Evolutionary conservation across 1,284 basidiomycete genomes (phyloP).

Genomic region (Microbotryomycetes sp.): DNA sequence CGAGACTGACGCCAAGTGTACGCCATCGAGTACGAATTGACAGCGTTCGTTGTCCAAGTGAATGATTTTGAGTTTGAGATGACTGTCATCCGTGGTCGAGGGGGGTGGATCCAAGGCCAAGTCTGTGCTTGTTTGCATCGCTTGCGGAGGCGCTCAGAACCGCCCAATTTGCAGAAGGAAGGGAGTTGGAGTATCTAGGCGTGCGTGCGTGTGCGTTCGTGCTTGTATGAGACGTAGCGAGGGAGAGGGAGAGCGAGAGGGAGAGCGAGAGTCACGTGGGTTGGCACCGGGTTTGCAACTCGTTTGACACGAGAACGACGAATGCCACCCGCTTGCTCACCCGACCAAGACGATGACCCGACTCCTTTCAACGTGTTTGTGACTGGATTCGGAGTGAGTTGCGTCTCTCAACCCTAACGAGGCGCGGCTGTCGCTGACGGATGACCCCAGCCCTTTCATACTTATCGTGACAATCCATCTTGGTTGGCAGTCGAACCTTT

Average conservation of each 20-base stretch:
- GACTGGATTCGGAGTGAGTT: not conserved
- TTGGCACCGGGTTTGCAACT: too few relatives aligned
- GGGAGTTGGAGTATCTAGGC: not conserved
- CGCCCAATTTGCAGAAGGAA: not conserved
- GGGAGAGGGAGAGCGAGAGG: too few relatives aligned
- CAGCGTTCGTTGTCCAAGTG: constrained; percentile 60
- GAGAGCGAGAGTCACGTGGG: too few relatives aligned
- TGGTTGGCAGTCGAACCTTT: constrained; percentile 16
- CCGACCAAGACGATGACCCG: too few relatives aligned
- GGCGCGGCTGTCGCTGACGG: not conserved
- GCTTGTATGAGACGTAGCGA: too few relatives aligned
- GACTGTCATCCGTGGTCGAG: constrained; percentile 28
- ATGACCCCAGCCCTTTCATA: constrained; percentile 10
- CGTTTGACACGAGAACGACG: too few relatives aligned
- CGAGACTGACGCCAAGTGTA: constrained; percentile 68
- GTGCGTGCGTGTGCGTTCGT: not conserved
- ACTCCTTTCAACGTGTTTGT: too few relatives aligned
- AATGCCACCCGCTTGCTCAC: too few relatives aligned
- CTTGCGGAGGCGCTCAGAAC: not conserved
- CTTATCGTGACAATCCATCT: constrained; percentile 5
- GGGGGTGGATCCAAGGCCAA: constrained; percentile 31
- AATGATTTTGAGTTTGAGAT: constrained; percentile 34
- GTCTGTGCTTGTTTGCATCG: constrained; percentile 5
- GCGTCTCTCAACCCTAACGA: too few relatives aligned
- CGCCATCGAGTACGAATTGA: constrained; percentile 85